phyloP scores from a whole-genome alignment of 2,329 filamentous ascomycete species.

The Zymoseptoria ardabiliae region DNA sequence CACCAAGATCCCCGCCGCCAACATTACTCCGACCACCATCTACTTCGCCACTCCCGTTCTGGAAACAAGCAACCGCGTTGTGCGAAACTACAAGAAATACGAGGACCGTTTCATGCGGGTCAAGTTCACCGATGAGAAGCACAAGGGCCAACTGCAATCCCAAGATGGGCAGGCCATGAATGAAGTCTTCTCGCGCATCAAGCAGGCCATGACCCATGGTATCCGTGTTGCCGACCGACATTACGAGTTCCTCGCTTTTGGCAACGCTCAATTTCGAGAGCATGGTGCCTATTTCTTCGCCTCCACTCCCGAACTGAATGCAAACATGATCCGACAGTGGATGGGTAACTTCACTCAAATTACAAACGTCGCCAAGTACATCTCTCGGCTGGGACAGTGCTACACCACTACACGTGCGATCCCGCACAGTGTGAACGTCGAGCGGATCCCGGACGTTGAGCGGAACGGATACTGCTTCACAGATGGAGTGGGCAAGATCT shows the following conservation, averaged over 20 bases:
- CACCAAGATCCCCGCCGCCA: slow-evolving; percentile 65
- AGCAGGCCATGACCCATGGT: slow-evolving; percentile 64
- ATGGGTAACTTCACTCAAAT: slow-evolving; percentile 85
- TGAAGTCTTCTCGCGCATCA: slow-evolving; percentile 63
- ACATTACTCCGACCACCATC: slow-evolving; percentile 77
- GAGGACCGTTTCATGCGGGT: slow-evolving; percentile 80
- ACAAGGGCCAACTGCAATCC: slow-evolving; percentile 35
- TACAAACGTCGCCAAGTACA: slow-evolving; percentile 77
- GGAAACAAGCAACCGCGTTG: slow-evolving; percentile 81
- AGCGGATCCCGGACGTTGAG: slow-evolving; percentile 62
- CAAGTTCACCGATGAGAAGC: slow-evolving; percentile 78
- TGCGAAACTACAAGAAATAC: slow-evolving; percentile 61
- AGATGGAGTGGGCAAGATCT: slow-evolving; percentile 93
- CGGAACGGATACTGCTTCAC: slow-evolving; percentile 68
- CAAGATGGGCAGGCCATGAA: slow-evolving; percentile 28
- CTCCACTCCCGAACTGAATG: slow-evolving; percentile 57
- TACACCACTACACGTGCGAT: slow-evolving; percentile 87
- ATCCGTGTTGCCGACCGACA: slow-evolving; percentile 73
- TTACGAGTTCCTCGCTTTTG: slow-evolving; percentile 88
- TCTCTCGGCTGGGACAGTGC: slow-evolving; percentile 83
- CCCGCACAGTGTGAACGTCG: slow-evolving; percentile 50
- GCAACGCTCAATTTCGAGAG: slow-evolving; percentile 90
- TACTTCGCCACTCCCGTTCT: slow-evolving; percentile 69
- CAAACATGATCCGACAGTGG: slow-evolving; percentile 70
- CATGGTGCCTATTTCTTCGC: slow-evolving; percentile 91